Percentiles rank a stretch among this genome's conserved stretches.
These are phyloP conservation scores for Elsinoe necatrix DNA, from an alignment of 2,329 filamentous ascomycete species.

Conservation along the genomic window DNA sequence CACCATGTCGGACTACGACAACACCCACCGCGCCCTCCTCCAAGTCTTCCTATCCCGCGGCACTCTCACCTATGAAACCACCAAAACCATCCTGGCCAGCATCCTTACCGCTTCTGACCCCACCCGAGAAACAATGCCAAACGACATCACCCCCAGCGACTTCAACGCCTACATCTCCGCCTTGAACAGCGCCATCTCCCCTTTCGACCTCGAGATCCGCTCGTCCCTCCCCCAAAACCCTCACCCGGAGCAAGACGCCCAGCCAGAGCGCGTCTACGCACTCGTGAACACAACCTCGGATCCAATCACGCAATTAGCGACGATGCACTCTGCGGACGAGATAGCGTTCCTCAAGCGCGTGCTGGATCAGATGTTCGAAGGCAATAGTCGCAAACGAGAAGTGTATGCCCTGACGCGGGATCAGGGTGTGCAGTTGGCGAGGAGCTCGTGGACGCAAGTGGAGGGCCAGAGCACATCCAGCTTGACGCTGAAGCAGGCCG, in stretches of 20 bases:
- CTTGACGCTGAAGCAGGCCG: conserved; percentile 69
- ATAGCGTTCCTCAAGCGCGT: conserved; percentile 82
- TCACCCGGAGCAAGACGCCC: background rate
- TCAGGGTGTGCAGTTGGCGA: conserved; percentile 64
- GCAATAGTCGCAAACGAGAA: conserved; percentile 73
- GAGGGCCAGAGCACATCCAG: conserved; percentile 27
- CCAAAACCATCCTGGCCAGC: conserved; percentile 63
- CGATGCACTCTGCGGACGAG: conserved; percentile 70
- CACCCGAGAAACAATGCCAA: conserved; percentile 40
- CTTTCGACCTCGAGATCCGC: conserved; percentile 82
- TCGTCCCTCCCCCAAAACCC: conserved; percentile 53
- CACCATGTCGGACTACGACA: conserved; percentile 37
- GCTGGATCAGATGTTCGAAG: conserved; percentile 86
- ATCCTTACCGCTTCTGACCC: conserved; percentile 56
- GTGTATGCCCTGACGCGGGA: conserved; percentile 73
- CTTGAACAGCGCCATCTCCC: conserved; percentile 63
- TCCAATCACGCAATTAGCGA: conserved; percentile 76
- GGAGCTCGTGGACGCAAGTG: conserved; percentile 24
- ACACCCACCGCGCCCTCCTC: conserved; percentile 78
- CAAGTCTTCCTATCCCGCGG: conserved; percentile 78
- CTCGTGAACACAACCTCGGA: conserved; percentile 86
- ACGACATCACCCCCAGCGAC: conserved; percentile 59
- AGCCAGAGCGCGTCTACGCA: conserved; percentile 57
- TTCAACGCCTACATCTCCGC: conserved; percentile 61
- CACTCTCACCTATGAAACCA: conserved; percentile 66